Evolutionary conservation across 352 stramenopile genomes (phyloP).

Genomic region (Phytophthora foliorum): DNA sequence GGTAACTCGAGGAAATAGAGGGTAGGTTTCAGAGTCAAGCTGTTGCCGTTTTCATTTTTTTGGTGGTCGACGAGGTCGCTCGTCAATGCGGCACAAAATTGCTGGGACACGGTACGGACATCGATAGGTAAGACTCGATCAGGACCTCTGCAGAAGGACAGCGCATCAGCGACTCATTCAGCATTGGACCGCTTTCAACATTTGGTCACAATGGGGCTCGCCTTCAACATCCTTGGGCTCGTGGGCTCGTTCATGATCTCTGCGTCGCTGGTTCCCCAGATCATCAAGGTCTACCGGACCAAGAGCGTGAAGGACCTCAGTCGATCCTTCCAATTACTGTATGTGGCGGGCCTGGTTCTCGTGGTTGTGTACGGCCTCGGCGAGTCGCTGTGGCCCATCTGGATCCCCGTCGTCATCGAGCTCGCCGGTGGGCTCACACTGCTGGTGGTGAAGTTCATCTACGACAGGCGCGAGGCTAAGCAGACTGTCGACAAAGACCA

Average conservation of each 20-base stretch:
- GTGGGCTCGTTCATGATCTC: constrained; percentile 66
- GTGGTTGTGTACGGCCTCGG: constrained; percentile 48
- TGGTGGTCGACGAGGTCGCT: not conserved
- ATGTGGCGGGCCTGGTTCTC: constrained; percentile 43
- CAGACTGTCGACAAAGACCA: constrained; percentile 4
- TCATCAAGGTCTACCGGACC: constrained; percentile 57
- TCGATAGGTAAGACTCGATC: no score
- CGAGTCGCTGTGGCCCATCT: constrained; percentile 56
- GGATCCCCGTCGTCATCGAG: constrained; percentile 51
- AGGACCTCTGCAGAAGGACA: no score
- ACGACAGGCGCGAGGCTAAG: constrained; percentile 23
- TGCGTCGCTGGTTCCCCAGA: constrained; percentile 59
- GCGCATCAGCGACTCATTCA: no score
- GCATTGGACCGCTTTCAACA: not conserved
- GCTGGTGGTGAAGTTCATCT: constrained; percentile 49
- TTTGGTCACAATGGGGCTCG: not conserved
- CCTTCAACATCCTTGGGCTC: constrained; percentile 46
- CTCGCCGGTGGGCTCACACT: constrained; percentile 42
- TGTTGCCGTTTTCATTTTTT: not conserved
- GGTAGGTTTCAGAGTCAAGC: no score
- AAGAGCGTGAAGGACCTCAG: constrained; percentile 58
- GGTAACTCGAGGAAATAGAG: constrained; percentile 26
- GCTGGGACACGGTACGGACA: not conserved
- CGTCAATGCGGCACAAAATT: not conserved
- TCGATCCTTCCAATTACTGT: constrained; percentile 50